Conservation (phyloP, 169 alveolate genomes). For the Plasmodium reichenowi region DNA sequence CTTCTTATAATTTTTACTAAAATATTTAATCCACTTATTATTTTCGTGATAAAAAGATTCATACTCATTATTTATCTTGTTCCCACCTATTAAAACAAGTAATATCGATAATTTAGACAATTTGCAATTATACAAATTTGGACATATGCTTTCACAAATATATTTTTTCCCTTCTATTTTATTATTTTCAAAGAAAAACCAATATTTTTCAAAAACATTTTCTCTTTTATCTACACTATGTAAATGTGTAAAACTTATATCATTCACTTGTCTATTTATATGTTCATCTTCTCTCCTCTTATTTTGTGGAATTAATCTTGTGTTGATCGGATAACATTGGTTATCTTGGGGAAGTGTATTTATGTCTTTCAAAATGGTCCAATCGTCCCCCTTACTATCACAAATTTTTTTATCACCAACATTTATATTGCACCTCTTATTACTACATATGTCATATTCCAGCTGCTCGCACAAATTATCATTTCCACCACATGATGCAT, state of each 20-base stretch:
- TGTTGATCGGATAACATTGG: too few relatives aligned
- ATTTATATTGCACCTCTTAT: neutral
- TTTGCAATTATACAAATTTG: slow-evolving; percentile 68
- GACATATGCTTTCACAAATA: slow-evolving; percentile 71
- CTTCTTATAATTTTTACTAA: slow-evolving; percentile 9
- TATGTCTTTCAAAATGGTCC: neutral
- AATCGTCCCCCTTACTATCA: neutral
- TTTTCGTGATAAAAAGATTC: slow-evolving; percentile 64
- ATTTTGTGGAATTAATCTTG: neutral
- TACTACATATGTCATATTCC: neutral
- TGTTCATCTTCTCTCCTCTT: neutral
- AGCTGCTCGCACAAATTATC: neutral
- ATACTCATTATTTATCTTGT: slow-evolving; percentile 26
- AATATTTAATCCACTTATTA: slow-evolving; percentile 64
- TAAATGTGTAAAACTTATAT: neutral
- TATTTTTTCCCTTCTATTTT: slow-evolving; percentile 66
- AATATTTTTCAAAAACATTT: slow-evolving; percentile 48
- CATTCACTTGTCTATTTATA: neutral
- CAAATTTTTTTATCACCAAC: neutral
- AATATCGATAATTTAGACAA: slow-evolving; percentile 42
- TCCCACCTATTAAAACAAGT: slow-evolving; percentile 68
- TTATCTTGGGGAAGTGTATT: neutral
- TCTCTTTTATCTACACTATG: neutral
- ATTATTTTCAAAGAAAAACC: slow-evolving; percentile 44
- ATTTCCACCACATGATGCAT: neutral